phyloP scores from a whole-genome alignment of 192 early-diverging fungal genomes.

The Entomortierella chlamydospora region DNA sequence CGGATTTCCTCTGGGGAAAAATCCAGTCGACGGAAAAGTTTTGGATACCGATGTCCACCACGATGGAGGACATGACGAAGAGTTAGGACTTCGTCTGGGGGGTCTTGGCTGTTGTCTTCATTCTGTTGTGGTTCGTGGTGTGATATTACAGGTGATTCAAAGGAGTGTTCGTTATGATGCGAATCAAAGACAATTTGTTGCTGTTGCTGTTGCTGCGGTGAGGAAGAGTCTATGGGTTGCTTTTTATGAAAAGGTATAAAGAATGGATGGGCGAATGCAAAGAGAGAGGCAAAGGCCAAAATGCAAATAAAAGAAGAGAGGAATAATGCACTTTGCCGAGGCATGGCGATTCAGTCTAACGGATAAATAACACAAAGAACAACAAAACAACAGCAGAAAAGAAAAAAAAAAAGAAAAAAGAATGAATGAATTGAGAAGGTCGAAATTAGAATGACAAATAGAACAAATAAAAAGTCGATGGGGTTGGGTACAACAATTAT shows the following conservation, averaged over 20 bases:
- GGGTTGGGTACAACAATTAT: too few species aligned
- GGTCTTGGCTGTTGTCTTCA: slow-evolving; percentile 7
- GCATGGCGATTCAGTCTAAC: slow-evolving; percentile 19
- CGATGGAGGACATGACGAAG: slow-evolving; percentile 57
- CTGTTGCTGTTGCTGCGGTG: slow-evolving; percentile 7
- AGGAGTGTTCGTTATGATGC: slow-evolving; percentile 9
- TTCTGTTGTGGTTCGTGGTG: not conserved
- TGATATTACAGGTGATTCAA: not conserved
- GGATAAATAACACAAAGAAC: not conserved
- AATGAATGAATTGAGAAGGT: too few species aligned
- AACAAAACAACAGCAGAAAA: not conserved
- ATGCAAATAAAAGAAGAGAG: slow-evolving; percentile 14
- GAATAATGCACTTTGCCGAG: slow-evolving; percentile 25
- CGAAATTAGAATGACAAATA: too few species aligned
- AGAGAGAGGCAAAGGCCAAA: slow-evolving; percentile 4
- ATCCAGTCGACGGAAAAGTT: slow-evolving; percentile 50
- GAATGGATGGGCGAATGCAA: slow-evolving; percentile 19
- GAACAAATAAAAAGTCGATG: too few species aligned
- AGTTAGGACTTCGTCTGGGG: slow-evolving; percentile 37
- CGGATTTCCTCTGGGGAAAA: slow-evolving; percentile 15
- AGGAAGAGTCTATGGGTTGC: not conserved
- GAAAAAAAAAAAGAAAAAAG: not conserved
- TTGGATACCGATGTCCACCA: slow-evolving; percentile 44
- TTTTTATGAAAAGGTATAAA: slow-evolving; percentile 13
- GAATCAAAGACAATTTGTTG: slow-evolving; percentile 13